Evolutionary conservation across 176 grass and related monocot genomes (phyloP), one percentile per base, ranked within the genome.

Genomic region (Triticum turgidum): DNA sequence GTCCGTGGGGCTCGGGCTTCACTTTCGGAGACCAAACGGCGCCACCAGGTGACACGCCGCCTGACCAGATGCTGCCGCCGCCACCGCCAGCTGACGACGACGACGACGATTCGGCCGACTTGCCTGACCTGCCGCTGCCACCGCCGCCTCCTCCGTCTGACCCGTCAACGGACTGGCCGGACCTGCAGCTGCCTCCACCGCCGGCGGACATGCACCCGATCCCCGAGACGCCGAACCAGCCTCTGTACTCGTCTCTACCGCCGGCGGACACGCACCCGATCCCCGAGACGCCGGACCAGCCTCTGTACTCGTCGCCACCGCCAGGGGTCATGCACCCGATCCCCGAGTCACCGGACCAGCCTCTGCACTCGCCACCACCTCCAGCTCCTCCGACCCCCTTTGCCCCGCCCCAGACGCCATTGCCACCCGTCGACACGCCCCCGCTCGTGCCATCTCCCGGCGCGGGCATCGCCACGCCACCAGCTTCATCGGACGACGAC

Each of bases 271-370:
- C 2, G 15, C 51, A 58, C 18, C 34, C 51, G 9, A 14, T 11
- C 6, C 80, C 86, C 20, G 63, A 68, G 45, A 82, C 35, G 9
- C 80, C 64, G 0, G 65, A 80, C 38, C 12, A 66, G 82, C 21
- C 80, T 1, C 41, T 77, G 61, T 58, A 58, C 52, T 58, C 52
- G 52, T n/a, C 71, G 9, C 61, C 71, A 14, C 77, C 77, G 3
- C 86, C 88, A 6, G 61, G 33, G n/a, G 38, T 47, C 76, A 66
- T 18, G 11, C 10, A 61, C 47, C 74, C 47, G 8, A 77, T 24
- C 25, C 78, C 88, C 14, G 71, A 86, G 61, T 52, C 81, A 11
- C 83, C 88, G 44, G 88, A 86, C 17, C 83, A 77, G 79, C 84
- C 84, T 9, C 25, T 61, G 66, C 79, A 83, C 75, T 59, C 85